Base-by-base conservation (phyloP, 345 rosid species). In the Streptanthus diversifolius region DNA sequence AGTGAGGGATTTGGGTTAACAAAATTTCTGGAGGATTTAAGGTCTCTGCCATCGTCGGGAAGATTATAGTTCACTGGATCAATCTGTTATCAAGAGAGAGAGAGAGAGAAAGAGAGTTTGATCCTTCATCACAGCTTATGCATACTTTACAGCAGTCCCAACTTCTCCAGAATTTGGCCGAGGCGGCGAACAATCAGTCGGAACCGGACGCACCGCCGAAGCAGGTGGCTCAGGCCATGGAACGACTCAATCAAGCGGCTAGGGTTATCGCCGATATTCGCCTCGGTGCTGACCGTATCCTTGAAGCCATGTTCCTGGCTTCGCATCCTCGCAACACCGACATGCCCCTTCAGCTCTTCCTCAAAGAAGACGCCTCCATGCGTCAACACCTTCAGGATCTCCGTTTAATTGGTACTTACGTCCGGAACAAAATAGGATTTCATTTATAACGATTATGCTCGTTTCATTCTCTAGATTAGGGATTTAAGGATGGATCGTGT, bases 151-250 rank as follows among this genome's bases (percentile, higher is more conserved):
- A 81, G 6, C 79, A 61, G 19, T 66, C 76, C 40, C 92, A 72
- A 63, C 80, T 29, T 37, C 80, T 32, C 74, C 81, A 62, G 43
- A 71, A 56, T 18, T 37, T 79, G n/a, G 70, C 63, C 52, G 48
- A 76, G 12, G 47, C 72, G 37, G 70, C 76, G 22, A 62, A 47
- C 68, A 70, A 73, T 36, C 76, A 48, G 61, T 68, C 83, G 17
- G 76, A 78, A 48, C 60, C 71, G 2, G 96, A 93, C 74, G 98
- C 98, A 45, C 98, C 97, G 22, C 97, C 98, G 13, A 91, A 91
- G 78, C 96, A 91, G 85, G 98, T 93, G 53, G 96, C 97, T 4
- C 61, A 83, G 71, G 97, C 98, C 13, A 85, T 93, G 96, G 98
- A 93, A 51, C 85, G 98, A 54, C 89, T 93, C 3, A 81, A 84